Conservation (phyloP, 768 basidiomycete species). For the Lactifluus hygrophoroides region DNA sequence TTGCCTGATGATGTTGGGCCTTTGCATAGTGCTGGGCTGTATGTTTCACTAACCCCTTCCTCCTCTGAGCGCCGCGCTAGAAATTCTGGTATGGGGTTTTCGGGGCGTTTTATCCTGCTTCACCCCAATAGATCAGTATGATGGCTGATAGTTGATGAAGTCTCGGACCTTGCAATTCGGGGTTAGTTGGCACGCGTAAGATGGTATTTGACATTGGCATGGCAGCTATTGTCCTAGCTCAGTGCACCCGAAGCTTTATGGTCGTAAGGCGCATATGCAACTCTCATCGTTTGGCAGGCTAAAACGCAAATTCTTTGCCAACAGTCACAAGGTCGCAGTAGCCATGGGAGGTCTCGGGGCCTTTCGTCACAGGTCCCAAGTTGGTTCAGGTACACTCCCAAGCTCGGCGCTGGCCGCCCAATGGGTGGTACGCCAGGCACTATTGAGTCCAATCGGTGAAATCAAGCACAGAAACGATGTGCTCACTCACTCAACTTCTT, state of each 20-base stretch:
- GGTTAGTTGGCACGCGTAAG: conserved; percentile 36
- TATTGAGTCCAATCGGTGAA: conserved; percentile 60
- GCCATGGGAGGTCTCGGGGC: conserved; percentile 46
- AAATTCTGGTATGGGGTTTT: conserved; percentile 86
- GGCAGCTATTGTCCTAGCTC: conserved; percentile 26
- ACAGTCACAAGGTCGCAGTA: too few relatives aligned
- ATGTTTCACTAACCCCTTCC: conserved; percentile 74
- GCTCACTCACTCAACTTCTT: conserved; percentile 85
- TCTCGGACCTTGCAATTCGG: conserved; percentile 77
- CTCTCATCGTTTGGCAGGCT: too few relatives aligned
- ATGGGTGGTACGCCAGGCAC: too few relatives aligned
- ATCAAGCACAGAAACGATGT: conserved; percentile 65
- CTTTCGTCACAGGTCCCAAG: too few relatives aligned
- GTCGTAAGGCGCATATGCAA: too few relatives aligned
- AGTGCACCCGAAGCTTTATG: too few relatives aligned
- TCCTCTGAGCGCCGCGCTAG: conserved; percentile 59
- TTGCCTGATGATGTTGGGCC: too few relatives aligned
- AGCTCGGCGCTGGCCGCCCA: too few relatives aligned
- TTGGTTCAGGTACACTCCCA: too few relatives aligned
- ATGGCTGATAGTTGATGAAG: conserved; percentile 65
- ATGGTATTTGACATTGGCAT: conserved; percentile 60
- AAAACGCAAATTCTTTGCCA: too few relatives aligned
- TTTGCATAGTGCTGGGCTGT: too few relatives aligned
- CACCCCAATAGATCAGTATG: conserved; percentile 28
- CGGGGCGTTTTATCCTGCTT: conserved; percentile 45